Conservation (phyloP, 1,284 basidiomycete species). For the Tranzscheliella williamsii region DNA sequence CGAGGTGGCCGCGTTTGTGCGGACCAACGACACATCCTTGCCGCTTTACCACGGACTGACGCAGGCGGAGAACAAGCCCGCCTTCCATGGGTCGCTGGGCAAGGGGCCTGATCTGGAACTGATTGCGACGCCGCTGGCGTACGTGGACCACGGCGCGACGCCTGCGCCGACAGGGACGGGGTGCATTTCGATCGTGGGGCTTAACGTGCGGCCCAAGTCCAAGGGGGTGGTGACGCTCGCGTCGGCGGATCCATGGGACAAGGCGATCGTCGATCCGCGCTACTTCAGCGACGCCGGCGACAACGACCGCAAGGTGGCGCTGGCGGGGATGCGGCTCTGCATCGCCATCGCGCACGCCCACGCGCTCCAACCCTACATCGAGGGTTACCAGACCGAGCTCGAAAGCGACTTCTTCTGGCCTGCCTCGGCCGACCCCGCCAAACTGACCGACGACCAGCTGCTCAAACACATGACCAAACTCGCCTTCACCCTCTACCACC, state of each 20-base stretch:
- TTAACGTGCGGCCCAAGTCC: conserved; percentile 43
- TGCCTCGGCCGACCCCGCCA: conserved; percentile 41
- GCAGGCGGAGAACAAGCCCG: conserved; percentile 36
- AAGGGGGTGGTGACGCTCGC: conserved; percentile 29
- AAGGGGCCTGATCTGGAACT: conserved; percentile 60
- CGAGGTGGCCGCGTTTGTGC: conserved; percentile 59
- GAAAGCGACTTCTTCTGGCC: conserved; percentile 40
- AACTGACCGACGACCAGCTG: conserved; percentile 45
- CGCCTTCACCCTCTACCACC: conserved; percentile 69
- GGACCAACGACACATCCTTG: conserved; percentile 54
- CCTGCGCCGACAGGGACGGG: conserved; percentile 26
- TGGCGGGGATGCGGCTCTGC: conserved; percentile 35
- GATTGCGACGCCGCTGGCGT: conserved; percentile 34
- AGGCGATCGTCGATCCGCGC: conserved; percentile 36
- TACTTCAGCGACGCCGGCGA: conserved; percentile 39
- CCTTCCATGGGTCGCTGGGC: conserved; percentile 45
- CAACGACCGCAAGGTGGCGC: conserved; percentile 44
- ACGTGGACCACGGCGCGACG: conserved; percentile 31
- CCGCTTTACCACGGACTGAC: conserved; percentile 35
- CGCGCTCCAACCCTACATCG: conserved; percentile 30
- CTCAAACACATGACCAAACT: conserved; percentile 63
- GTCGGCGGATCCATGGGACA: conserved; percentile 34
- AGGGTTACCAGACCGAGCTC: conserved; percentile 28
- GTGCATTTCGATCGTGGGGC: conserved; percentile 32
- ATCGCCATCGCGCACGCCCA: conserved; percentile 21